These are phyloP conservation scores for Casaregolazyma suthepensis DNA, from an alignment of 1,139 yeast species.

Conservation along the genomic window DNA sequence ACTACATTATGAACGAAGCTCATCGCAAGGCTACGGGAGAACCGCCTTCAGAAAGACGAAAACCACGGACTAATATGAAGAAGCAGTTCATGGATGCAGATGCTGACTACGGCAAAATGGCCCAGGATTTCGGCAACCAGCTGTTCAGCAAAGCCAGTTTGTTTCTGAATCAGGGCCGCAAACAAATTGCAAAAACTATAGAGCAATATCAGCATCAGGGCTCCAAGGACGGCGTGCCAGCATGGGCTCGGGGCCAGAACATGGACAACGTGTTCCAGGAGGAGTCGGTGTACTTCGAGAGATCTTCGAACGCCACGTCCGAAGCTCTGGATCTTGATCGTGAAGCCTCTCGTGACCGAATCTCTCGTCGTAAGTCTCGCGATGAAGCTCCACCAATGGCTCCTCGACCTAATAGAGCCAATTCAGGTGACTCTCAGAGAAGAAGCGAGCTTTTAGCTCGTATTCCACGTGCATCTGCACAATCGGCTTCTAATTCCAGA, in stretches of 20 bases:
- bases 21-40: conserved; percentile 34
- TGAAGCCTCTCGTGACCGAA: too few relatives aligned
- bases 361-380: background rate
- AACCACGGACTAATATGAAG: background rate
- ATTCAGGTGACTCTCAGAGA: background rate
- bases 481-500: background rate
- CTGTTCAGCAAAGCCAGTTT: conserved; percentile 58
- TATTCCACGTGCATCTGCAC: conserved; percentile 3
- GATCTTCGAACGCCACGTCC: background rate
- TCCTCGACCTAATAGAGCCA: background rate
- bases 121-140: conserved; percentile 58
- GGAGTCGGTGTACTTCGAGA: background rate
- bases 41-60: conserved; percentile 6
- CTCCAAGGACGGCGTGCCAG: conserved; percentile 47
- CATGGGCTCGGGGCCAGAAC: conserved; percentile 66
- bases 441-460: conserved; percentile 1
- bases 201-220: conserved; percentile 48
- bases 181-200: conserved; percentile 58
- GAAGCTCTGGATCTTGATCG: background rate
- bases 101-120: conserved; percentile 39
- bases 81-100: conserved; percentile 2
- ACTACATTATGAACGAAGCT: conserved; percentile 56
- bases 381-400: background rate
- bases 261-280: background rate
- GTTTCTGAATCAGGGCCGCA: conserved; percentile 54